Base-by-base conservation (phyloP, 345 rosid genomes). In the Eucalyptus virginea region DNA sequence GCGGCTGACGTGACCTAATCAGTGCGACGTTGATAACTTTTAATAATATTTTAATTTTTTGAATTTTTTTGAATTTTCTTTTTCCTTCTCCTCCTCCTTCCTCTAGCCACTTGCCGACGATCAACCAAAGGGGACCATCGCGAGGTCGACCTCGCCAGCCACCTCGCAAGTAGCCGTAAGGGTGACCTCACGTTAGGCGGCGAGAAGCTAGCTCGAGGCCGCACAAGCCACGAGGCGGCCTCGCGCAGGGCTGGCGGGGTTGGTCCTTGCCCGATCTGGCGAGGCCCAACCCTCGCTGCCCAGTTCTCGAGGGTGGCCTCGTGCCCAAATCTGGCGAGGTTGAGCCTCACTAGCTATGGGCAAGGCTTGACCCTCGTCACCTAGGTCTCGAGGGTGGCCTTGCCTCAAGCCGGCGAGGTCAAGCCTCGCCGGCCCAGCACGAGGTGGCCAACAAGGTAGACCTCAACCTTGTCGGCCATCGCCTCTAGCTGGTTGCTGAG, bases 101-200 rank as follows among this genome's bases (percentile, higher is more conserved):
- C 15, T 48, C 15, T 0, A 4, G 14, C 2, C 5, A 5, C 0
- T 11, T 14, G 2, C 0, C 2, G 5, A 0, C 13, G 0, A 47
- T 47, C 0, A 11, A 2, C 49, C 14, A 11, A 0, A 11, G 5
- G 49, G 15, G 15, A 4, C 2, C 1, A 15, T 1, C 5, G 5
- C 1, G 1, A 48, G 15, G 49, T 48, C 5, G 50, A 48, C 50
- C 50, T 48, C 2, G 2, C 5, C 1, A 15, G 14, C 2, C 5
- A 12, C 50, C 50, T 48, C 15, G 2, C 50, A 0, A 12, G 50
- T 48, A 48, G 50, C 1, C 5, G 0, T 1, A 5, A 48, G 50
- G 50, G 50, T 0, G 5, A 48, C 50, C 50, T 12, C 5, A 0
- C 2, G 2, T 48, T 48, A 12, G 15, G 15, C 0, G 50, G 15